Base-by-base conservation (phyloP, 441 rosid species). In the Corymbia citriodora region DNA sequence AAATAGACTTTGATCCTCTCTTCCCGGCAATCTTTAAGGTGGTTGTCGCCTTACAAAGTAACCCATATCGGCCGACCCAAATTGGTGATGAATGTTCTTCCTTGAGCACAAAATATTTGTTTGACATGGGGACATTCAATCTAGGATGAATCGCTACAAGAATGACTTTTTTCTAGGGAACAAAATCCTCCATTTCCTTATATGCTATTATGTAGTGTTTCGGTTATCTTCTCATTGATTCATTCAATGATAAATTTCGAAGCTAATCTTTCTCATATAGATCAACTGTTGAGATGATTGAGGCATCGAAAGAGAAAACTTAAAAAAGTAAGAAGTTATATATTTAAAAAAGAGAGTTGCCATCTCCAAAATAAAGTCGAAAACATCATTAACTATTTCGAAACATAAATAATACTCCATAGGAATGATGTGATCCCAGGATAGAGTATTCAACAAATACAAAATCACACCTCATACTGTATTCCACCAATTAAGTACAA, bases 101-200 rank as follows among this genome's bases (percentile, higher is more conserved):
- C 52, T 45, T 23, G 3, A 10, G 52, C 12, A 40, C 6, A 45
- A 2, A 3, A 45, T 74, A 14, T 21, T 11, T 74, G 45, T 23
- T 23, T 0, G 18, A 74, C 16, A 11, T 3, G 0, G 17, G 9
- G 1, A 40, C 17, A 7, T 40, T 74, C 17, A 12, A 23, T 40
- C 52, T 9, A 40, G 7, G 85, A 40, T 3, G 10, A 40, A 74
- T 74, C 9, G 27, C 6, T 2, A 5, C 9, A 11, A 74, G 50
- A 23, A 74, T 3, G 48, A 70, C 81, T 70, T 70, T 7, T 72
- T 72, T 72, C 1, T 6, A 1, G 16, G 4, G 49, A 72, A 19
- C 50, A 36, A 74, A 74, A 17, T 21, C 83, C 49, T 6, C 29
- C 21, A 11, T 74, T 7, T 74, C 16, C 8, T 21, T 45, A 3